These are phyloP conservation scores for Stylosanthes scabra DNA, from an alignment of 331 rosid genomes.

Conservation along the genomic window DNA sequence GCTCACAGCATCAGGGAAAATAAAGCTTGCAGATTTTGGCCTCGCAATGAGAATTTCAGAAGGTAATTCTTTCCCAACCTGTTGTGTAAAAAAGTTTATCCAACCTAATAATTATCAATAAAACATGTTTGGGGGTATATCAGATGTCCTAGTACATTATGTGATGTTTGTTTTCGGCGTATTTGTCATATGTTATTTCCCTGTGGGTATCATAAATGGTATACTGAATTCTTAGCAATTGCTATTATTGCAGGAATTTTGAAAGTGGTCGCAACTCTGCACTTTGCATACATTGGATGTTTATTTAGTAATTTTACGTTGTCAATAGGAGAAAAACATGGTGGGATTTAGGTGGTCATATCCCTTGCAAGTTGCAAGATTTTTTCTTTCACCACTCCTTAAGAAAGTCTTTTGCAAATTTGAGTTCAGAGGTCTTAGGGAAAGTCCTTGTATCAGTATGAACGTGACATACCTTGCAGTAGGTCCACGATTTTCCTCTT, in stretches of 20 bases:
- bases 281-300: neutral
- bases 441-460: conserved; percentile 21
- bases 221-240: neutral
- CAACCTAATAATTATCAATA: neutral
- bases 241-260: neutral
- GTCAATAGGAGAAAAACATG: conserved; percentile 18
- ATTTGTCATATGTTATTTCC: conserved; percentile 18
- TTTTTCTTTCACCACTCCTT: conserved; percentile 2
- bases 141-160: neutral
- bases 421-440: neutral
- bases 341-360: conserved; percentile 4
- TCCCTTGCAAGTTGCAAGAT: neutral
- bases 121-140: neutral
- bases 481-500: neutral
- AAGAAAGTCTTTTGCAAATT: conserved; percentile 1
- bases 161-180: neutral
- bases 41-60: conserved; percentile 92
- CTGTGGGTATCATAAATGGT: neutral
- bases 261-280: conserved; percentile 7
- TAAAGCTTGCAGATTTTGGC: conserved; percentile 99
- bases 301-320: conserved; percentile 6
- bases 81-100: neutral
- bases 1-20: conserved; percentile 76
- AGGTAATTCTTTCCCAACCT: conserved; percentile 53
- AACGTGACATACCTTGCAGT: neutral